These are phyloP conservation scores for Diaporthe amygdali DNA, from an alignment of 2,329 filamentous ascomycete genomes.

Conservation along the genomic window DNA sequence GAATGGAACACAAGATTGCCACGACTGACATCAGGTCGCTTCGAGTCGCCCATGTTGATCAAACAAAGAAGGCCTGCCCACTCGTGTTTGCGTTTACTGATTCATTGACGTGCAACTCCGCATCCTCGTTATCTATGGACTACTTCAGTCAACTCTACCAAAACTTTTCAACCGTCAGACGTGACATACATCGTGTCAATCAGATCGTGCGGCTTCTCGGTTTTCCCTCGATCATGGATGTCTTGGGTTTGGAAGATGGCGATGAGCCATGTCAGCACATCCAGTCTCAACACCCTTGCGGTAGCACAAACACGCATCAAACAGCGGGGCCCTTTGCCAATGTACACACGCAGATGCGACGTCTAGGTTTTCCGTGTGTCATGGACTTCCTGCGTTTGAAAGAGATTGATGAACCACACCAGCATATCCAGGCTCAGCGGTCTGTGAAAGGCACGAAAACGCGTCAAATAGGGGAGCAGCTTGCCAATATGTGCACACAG, in stretches of 20 bases:
- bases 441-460: background rate
- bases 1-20: constrained; percentile 33
- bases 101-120: no score
- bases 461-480: constrained; percentile 46
- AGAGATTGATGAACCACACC: background rate
- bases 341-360: constrained; percentile 56
- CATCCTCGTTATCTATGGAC: background rate
- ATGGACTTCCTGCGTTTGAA: constrained; percentile 42
- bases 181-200: constrained; percentile 54
- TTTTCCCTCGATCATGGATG: constrained; percentile 60
- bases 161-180: constrained; percentile 25
- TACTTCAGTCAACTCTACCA: background rate
- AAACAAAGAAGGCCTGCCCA: background rate
- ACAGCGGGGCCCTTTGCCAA: constrained; percentile 55
- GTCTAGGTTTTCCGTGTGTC: constrained; percentile 60
- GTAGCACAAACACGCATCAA: no score
- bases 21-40: background rate
- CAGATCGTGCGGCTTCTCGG: constrained; percentile 53
- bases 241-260: constrained; percentile 27
- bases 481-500: constrained; percentile 57
- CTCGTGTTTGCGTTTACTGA: background rate
- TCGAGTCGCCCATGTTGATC: no score
- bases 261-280: background rate
- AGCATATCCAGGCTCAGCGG: background rate
- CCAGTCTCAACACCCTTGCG: background rate